Conservation (phyloP, 257 asterid genomes). For the Cruciata laevipes region DNA sequence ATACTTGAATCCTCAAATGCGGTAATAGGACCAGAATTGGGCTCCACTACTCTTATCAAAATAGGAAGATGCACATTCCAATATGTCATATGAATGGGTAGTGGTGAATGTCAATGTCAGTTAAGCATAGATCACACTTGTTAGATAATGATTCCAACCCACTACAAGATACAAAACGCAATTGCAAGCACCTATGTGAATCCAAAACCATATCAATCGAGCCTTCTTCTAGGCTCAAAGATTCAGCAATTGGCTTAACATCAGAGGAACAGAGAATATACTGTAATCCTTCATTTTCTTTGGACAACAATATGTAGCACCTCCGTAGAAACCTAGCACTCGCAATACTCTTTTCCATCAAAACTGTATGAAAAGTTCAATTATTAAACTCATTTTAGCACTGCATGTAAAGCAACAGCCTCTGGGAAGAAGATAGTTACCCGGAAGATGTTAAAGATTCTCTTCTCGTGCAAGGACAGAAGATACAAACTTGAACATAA, state of each 20-base stretch:
- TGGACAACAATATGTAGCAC: constrained; percentile 42
- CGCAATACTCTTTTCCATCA: constrained; percentile 43
- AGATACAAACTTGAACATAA: neutral
- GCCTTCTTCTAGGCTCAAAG: constrained; percentile 28
- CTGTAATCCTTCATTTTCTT: constrained; percentile 28
- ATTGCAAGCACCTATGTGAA: constrained; percentile 41
- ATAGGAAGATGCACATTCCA: constrained; percentile 29
- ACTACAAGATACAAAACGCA: constrained; percentile 52
- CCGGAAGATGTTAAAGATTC: neutral
- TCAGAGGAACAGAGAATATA: constrained; percentile 45
- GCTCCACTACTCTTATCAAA: constrained; percentile 25
- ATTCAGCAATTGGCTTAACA: constrained; percentile 26
- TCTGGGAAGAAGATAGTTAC: neutral
- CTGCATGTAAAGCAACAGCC: neutral
- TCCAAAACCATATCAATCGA: constrained; percentile 29
- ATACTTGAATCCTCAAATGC: constrained; percentile 32
- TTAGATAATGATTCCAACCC: constrained; percentile 27
- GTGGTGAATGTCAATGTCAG: constrained; percentile 62
- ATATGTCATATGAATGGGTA: constrained; percentile 54
- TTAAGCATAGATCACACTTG: constrained; percentile 34
- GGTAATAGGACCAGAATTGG: constrained; percentile 26
- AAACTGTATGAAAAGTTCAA: constrained; percentile 41
- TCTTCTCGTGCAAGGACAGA: neutral
- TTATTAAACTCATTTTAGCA: neutral
- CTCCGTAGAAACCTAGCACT: constrained; percentile 51